Evolutionary conservation across 805 yeast genomes (phyloP), one percentile per base, ranked within the genome.

Genomic region (Zygotorulaspora florentina): DNA sequence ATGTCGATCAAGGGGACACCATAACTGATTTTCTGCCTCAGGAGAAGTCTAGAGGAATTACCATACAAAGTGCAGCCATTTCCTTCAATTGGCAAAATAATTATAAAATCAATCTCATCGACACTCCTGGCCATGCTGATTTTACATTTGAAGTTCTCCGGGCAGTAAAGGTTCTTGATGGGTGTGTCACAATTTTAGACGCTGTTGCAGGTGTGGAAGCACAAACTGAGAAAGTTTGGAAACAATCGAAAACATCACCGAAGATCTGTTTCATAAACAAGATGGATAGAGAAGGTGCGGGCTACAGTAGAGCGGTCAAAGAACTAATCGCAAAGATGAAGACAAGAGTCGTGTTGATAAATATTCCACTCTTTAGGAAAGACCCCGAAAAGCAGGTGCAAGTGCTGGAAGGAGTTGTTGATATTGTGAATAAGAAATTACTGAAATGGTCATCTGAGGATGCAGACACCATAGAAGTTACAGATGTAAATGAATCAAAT

Each of bases 121-220:
- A 93, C 64, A 93, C 99, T 0, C 99, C 99, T 0, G 99, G 99
- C 0, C 99, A 93, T 66, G 97, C 96, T 0, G 99, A 93, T 67
- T 93, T 93, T 64, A 86, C 95, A 0, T 93, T 90, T 64, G 99
- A 93, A 66, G 99, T 93, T 3, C 86, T 80, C 1, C 70, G 97
- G 45, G 83, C 98, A 0, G 73, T 93, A 46, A 75, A 96, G 51
- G 97, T 93, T 1, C 69, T 93, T 8, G 99, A 93, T 68, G 97
- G 98, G 3, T 95, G 91, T 1, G 95, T 93, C 7, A 85, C 96
- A 0, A 86, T 93, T 8, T 67, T 93, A 42, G 99, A 93, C 68
- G 96, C 87, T 1, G 98, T 91, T 8, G 97, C 96, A 2, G 99
- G 99, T 10, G 99, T 93, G 1, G 99, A 93, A 63, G 93, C 98